Percentiles rank a stretch among this genome's conserved stretches.
phyloP scores from a whole-genome alignment of 495 filamentous ascomycete genomes.

The Penicillium tannophilum region DNA sequence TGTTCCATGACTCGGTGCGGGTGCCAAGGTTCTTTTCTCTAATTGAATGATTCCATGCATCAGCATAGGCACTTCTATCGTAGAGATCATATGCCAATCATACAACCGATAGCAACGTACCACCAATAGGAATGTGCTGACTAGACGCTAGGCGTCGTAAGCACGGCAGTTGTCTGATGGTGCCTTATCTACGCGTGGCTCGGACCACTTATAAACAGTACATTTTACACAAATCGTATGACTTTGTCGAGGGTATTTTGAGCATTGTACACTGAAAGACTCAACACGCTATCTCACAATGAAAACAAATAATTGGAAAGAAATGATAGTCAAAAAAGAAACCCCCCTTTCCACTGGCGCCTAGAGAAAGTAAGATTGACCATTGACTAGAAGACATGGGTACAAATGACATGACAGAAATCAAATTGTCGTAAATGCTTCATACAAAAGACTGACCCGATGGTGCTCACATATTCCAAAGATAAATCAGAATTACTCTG shows the following conservation, averaged over 20 bases:
- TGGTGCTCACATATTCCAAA: too few species aligned
- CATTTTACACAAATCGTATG: slow-evolving; percentile 12
- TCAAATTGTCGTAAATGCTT: slow-evolving; percentile 28
- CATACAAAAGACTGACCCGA: slow-evolving; percentile 6
- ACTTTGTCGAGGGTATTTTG: slow-evolving; percentile 44
- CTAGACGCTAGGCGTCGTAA: too few species aligned
- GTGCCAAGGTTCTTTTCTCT: slow-evolving; percentile 11
- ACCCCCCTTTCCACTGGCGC: slow-evolving; percentile 29
- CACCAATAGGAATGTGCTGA: background rate
- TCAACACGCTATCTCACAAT: slow-evolving; percentile 42
- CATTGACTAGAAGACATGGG: slow-evolving; percentile 33
- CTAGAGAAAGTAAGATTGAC: slow-evolving; percentile 21
- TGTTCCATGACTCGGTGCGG: slow-evolving; percentile 28
- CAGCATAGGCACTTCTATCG: slow-evolving; percentile 6
- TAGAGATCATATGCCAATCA: background rate
- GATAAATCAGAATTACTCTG: slow-evolving; percentile 36
- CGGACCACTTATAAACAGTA: background rate
- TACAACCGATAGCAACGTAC: background rate
- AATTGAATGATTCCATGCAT: slow-evolving; percentile 29
- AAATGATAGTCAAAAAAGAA: slow-evolving; percentile 18
- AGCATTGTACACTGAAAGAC: slow-evolving; percentile 45
- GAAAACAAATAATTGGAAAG: slow-evolving; percentile 21
- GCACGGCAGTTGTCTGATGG: too few species aligned
- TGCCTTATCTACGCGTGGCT: too few species aligned
- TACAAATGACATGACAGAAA: slow-evolving; percentile 37